Evolutionary conservation across 306 rosid species (phyloP).

Genomic region (Alnus glutinosa): DNA sequence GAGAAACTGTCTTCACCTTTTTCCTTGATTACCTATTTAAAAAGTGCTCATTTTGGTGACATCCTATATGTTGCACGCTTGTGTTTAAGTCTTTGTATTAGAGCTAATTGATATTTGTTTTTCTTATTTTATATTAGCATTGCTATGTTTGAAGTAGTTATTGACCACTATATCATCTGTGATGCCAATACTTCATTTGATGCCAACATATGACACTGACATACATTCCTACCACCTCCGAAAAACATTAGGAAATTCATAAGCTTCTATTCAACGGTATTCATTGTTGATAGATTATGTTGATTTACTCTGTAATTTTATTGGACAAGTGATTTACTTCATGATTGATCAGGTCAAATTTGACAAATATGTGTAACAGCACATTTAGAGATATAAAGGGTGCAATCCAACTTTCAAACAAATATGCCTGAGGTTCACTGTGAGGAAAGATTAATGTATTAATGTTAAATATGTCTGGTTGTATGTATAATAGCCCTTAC

Average conservation of each 20-base stretch:
- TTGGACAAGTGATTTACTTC: not conserved
- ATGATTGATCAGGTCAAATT: not conserved
- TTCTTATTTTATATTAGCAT: not conserved
- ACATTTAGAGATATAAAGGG: not conserved
- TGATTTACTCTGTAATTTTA: not conserved
- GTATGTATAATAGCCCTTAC: not conserved
- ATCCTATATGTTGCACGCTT: not conserved
- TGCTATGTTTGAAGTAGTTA: not conserved
- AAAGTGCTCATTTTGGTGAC: not conserved
- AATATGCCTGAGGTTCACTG: not conserved
- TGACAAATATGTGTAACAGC: not conserved
- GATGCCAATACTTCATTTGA: not conserved
- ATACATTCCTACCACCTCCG: not conserved
- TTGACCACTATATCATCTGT: not conserved
- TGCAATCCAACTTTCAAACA: not conserved
- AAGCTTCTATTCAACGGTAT: constrained; percentile 3
- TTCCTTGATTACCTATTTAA: not conserved
- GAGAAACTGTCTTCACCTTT: not conserved
- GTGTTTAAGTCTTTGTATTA: not conserved
- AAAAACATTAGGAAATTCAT: not conserved
- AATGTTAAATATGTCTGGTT: not conserved
- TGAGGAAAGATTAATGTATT: not conserved
- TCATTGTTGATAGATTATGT: constrained; percentile 8
- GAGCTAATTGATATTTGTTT: not conserved
- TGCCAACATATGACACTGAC: not conserved